Base-by-base conservation (phyloP, 371 early-diverging fungal genomes). In the Mortierella sp. region DNA sequence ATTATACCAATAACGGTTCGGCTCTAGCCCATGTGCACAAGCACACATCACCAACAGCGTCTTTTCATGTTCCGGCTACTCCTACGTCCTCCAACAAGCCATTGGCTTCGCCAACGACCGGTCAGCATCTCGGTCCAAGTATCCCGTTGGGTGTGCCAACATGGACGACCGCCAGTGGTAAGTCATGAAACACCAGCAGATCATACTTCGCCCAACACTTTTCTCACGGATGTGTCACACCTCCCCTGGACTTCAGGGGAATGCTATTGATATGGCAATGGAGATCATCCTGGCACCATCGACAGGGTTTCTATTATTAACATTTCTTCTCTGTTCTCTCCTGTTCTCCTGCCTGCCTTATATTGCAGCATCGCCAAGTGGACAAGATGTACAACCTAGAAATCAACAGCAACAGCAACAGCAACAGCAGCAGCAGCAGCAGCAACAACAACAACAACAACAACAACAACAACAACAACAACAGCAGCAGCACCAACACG, bases 131-230 rank as follows among this genome's bases (percentile, higher is more conserved):
- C 24, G 45, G 58, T n/a, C 31, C 67, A 50, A 56, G 49, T n/a
- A 21, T 69, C 48, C 63, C 69, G 17, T 27, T 69, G 49, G 54
- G 58, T 17, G 58, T 70, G 28, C 50, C 63, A 16, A 14, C 63
- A 25, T 70, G 70, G 70, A 54, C 57, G 19, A 25, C 58, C 10
- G 19, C 58, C 29, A 63, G 51, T 49, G 63, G 70, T 70, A 54
- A 41, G 63, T 25, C 2, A 10, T 22, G 24, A 34, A 34, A 34
- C 10, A 10, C 10, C 34, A n/a, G n/a, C n/a, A 34, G 34, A 34
- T 34, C 34, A n/a, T n/a, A 10, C 34, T 34, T 13, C 22, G 16
- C 12, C 28, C 29, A 46, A 29, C 46, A 14, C 51, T 0, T 27
- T 24, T 3, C 28, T 2, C n/a, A 43, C 19, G 19, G 5, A 19